Evolutionary conservation across 352 stramenopile species (phyloP).

Genomic region (Paralagenidium karlingii): DNA sequence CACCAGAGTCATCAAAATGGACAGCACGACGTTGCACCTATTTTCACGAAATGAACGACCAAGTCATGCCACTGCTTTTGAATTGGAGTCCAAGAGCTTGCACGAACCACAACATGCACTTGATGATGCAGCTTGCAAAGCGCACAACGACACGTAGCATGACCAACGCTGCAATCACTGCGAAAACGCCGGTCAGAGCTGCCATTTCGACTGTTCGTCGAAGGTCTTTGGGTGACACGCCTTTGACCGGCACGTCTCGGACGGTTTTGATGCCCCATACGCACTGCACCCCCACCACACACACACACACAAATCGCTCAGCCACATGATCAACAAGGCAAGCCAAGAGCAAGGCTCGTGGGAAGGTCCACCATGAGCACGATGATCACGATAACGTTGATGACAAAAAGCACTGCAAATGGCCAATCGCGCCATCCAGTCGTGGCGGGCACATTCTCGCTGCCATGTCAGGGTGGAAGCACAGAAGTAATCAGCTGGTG

Average conservation of each 20-base stretch:
- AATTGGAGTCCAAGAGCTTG: too few species aligned
- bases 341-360: too few species aligned
- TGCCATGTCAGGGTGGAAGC: too few species aligned
- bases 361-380: constrained; percentile 47
- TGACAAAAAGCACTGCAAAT: constrained; percentile 65
- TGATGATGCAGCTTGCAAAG: constrained; percentile 72
- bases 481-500: too few species aligned
- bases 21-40: constrained; percentile 74
- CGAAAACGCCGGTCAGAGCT: constrained; percentile 35
- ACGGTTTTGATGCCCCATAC: constrained; percentile 44
- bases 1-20: constrained; percentile 47
- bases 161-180: constrained; percentile 38
- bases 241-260: constrained; percentile 19
- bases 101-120: constrained; percentile 76
- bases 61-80: too few species aligned
- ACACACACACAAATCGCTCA: too few species aligned
- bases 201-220: constrained; percentile 38
- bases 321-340: too few species aligned
- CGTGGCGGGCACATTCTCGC: too few species aligned
- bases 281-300: constrained; percentile 49
- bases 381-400: constrained; percentile 66
- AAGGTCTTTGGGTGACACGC: constrained; percentile 43
- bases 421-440: constrained; percentile 60
- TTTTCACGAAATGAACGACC: too few species aligned
- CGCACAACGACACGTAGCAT: constrained; percentile 73